Evolutionary conservation across 108 stramenopile species (phyloP), one percentile per base, ranked within the genome.

Genomic region (Skeletonema costatum): DNA sequence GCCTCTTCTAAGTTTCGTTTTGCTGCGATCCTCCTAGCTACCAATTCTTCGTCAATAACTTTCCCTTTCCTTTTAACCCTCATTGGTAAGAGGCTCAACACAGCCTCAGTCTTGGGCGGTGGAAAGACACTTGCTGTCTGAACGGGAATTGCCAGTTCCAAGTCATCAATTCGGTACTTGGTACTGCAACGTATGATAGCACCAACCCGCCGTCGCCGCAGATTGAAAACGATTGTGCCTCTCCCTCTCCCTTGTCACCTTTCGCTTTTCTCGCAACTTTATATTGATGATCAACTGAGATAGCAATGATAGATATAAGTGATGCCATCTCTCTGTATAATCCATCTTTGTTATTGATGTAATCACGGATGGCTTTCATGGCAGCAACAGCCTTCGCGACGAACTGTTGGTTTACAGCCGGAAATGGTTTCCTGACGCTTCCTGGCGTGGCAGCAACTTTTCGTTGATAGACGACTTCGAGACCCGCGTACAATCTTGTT

Each of bases 241-340:
- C 44, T 33, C 64, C 61, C 4, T 63, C 29, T 7, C 71, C 71
- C 19, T 63, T 74, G 1, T 41, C 63, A 32, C 44, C 38, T 17
- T 50, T 61, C 16, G 64, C 63, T 53, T 74, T 74, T 6, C 60
- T 30, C 5, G 44, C 13, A 14, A 14, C 13, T 4, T 2, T 13
- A 36, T n/a, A 0, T 38, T 74, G 63, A 30, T 74, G 73, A 39
- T 74, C 63, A 3, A 74, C 64, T 10, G 73, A 51, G 5, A 64
- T n/a, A 29, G 73, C 73, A 32, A 8, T 2, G 1, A 2, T 9
- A 1, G 69, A 70, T 32, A 10, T 1, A 9, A 56, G 31, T 1
- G 73, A 2, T 51, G 73, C 73, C 73, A 64, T 64, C 51, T 74
- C 73, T 19, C 62, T 46, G 30, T 65, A 50, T 42, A 74, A 56